Conservation (phyloP, 305 asterid species). For the Ajuga reptans region DNA sequence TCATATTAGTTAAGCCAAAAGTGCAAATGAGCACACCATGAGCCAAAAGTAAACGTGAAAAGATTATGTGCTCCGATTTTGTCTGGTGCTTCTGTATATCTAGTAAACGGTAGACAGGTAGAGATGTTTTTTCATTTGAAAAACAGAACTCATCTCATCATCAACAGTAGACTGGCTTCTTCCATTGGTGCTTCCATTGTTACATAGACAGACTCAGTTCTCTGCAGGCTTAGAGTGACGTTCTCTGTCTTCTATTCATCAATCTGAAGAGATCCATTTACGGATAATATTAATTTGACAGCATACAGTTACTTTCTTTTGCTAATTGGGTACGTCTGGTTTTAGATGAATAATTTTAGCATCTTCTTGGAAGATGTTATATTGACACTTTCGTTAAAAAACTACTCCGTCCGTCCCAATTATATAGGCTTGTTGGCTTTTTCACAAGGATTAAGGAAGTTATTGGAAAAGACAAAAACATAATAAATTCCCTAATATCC, state of each 20-base stretch:
- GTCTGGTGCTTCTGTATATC: constrained; percentile 13
- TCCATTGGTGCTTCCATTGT: not conserved
- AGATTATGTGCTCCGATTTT: not conserved
- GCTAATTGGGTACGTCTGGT: constrained; percentile 11
- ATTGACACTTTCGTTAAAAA: not conserved
- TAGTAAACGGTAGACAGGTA: not conserved
- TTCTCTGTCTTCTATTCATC: constrained; percentile 13
- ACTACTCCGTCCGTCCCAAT: no score
- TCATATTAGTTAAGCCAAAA: not conserved
- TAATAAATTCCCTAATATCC: no score
- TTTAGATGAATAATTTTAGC: not conserved
- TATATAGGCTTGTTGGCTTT: no score
- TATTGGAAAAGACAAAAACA: no score
- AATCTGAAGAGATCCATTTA: not conserved
- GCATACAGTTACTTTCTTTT: not conserved
- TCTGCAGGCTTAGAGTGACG: constrained; percentile 6
- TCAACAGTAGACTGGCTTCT: not conserved
- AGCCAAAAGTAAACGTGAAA: not conserved
- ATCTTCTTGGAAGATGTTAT: constrained; percentile 1
- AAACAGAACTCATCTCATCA: not conserved
- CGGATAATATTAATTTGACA: not conserved
- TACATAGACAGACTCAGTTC: not conserved
- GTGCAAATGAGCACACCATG: not conserved
- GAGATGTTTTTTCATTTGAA: constrained; percentile 8
- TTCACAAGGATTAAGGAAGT: no score